A percentile compares a stretch with the other conserved stretches of the same genome.
These are phyloP conservation scores for Phaeomoniella chlamydospora DNA, from an alignment of 2,329 filamentous ascomycete genomes.

Conservation along the genomic window DNA sequence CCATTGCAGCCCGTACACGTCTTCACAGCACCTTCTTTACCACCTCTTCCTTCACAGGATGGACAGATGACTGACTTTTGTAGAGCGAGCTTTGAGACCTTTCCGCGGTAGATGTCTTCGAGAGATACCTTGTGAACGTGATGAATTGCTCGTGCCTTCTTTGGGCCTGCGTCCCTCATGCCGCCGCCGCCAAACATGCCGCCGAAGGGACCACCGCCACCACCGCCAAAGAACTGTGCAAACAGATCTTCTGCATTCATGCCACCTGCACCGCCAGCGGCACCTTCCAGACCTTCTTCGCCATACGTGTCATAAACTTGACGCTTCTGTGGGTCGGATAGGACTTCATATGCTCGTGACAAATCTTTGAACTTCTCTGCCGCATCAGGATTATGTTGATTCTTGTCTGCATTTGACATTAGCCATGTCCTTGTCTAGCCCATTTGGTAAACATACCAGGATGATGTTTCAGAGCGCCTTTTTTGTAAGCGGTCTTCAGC, in stretches of 20 bases:
- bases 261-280: slow-evolving; percentile 66
- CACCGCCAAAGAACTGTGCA: slow-evolving; percentile 82
- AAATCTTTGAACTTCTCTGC: slow-evolving; percentile 98
- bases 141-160: slow-evolving; percentile 89
- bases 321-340: slow-evolving; percentile 86
- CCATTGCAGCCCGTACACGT: slow-evolving; percentile 84
- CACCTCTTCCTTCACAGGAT: slow-evolving; percentile 84
- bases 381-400: slow-evolving; percentile 79
- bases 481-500: slow-evolving; percentile 88
- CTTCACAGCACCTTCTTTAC: slow-evolving; percentile 96
- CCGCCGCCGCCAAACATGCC: slow-evolving; percentile 66
- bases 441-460: slow-evolving; percentile 48
- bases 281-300: slow-evolving; percentile 81
- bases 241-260: slow-evolving; percentile 97
- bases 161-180: slow-evolving; percentile 67
- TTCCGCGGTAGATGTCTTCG: slow-evolving; percentile 95
- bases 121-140: slow-evolving; percentile 97
- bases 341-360: slow-evolving; percentile 86
- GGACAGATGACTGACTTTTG: slow-evolving; percentile 96
- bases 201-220: slow-evolving; percentile 55
- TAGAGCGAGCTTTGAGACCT: slow-evolving; percentile 90
- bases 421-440: slow-evolving; percentile 1
- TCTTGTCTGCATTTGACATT: slow-evolving; percentile 58
- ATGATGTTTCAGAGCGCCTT: slow-evolving; percentile 75
- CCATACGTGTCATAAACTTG: slow-evolving; percentile 92